Conservation (phyloP, 2,329 filamentous ascomycete genomes). For the Metarhizium rileyi region DNA sequence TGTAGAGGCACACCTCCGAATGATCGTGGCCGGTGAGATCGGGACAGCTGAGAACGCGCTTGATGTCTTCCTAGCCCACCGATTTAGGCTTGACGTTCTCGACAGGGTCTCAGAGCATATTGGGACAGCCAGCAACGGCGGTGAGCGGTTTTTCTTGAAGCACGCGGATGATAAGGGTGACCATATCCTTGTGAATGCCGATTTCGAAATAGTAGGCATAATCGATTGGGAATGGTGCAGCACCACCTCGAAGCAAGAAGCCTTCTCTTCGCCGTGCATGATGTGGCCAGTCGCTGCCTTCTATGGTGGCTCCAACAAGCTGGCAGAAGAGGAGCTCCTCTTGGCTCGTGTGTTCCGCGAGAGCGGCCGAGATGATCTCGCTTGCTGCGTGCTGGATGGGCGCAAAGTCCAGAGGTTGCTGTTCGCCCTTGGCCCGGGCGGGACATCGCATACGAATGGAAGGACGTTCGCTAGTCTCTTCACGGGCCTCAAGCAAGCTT, state of each 20-base stretch:
- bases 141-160: slow-evolving; percentile 27
- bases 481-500: background rate
- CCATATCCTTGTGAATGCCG: slow-evolving; percentile 31
- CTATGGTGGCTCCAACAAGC: slow-evolving; percentile 17
- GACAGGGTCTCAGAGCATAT: too few relatives aligned
- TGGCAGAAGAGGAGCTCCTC: slow-evolving; percentile 8
- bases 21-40: slow-evolving; percentile 19
- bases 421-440: slow-evolving; percentile 11
- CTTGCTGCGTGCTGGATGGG: slow-evolving; percentile 9
- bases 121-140: background rate
- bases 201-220: slow-evolving; percentile 31
- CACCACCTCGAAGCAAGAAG: slow-evolving; percentile 17
- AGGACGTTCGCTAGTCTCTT: background rate
- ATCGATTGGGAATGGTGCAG: slow-evolving; percentile 13
- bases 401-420: slow-evolving; percentile 11
- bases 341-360: slow-evolving; percentile 8
- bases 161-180: slow-evolving; percentile 37
- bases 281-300: slow-evolving; percentile 24
- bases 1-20: slow-evolving; percentile 13
- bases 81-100: slow-evolving; percentile 1
- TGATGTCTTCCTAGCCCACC: slow-evolving; percentile 13
- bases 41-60: slow-evolving; percentile 6
- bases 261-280: slow-evolving; percentile 24
- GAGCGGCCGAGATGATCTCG: slow-evolving; percentile 11
- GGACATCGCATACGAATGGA: background rate